A percentile compares a stretch with the other conserved stretches of the same genome.
Evolutionary conservation across 225 moss, liverwort and hornwort species (phyloP).

Genomic region (Sphagnum tenellum): DNA sequence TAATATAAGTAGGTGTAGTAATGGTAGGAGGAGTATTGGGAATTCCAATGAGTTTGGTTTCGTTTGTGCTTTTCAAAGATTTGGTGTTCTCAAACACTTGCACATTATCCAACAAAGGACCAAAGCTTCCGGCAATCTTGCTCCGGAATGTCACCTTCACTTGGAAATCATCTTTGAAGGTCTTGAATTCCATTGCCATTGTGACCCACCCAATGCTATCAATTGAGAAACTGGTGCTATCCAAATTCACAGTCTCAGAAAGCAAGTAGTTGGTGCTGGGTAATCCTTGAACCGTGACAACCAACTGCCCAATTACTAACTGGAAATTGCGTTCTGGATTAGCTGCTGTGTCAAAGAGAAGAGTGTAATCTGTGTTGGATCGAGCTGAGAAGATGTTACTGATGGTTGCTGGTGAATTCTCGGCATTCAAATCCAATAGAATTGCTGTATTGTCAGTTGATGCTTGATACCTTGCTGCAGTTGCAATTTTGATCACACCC

Average conservation of each 20-base stretch:
- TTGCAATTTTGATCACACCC: constrained; percentile 45
- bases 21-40: no score
- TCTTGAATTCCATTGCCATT: constrained; percentile 23
- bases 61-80: constrained; percentile 23
- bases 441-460: constrained; percentile 38
- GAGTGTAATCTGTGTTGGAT: not conserved
- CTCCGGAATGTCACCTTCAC: constrained; percentile 44
- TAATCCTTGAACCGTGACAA: constrained; percentile 28
- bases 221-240: constrained; percentile 45
- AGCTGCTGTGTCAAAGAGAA: constrained; percentile 57
- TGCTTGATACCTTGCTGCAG: constrained; percentile 29
- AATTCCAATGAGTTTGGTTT: constrained; percentile 6
- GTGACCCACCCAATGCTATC: constrained; percentile 78
- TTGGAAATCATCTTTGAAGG: constrained; percentile 25
- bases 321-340: constrained; percentile 37
- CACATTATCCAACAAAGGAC: constrained; percentile 69
- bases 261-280: constrained; percentile 19
- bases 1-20: no score
- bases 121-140: constrained; percentile 40
- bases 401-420: constrained; percentile 12
- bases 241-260: constrained; percentile 14
- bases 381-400: constrained; percentile 34
- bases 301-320: constrained; percentile 30
- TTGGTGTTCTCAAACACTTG: constrained; percentile 29
- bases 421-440: constrained; percentile 60